phyloP scores from a whole-genome alignment of 176 grass and related monocot genomes.

The Carex parvula region DNA sequence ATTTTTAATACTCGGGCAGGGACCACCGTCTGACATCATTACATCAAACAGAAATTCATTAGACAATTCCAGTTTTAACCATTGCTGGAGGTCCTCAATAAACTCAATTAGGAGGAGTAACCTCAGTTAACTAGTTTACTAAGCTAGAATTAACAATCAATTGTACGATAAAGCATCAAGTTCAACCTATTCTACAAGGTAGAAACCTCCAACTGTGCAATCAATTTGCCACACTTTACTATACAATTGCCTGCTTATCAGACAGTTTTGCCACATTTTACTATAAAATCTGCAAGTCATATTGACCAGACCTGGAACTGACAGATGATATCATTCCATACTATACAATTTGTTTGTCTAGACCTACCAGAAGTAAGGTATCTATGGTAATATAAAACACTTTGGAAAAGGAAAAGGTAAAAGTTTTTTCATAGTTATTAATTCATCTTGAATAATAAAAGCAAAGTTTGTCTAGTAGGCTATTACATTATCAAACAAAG shows the following conservation, averaged over 20 bases:
- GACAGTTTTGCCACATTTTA: neutral
- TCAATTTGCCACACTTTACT: neutral
- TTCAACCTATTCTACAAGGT: neutral
- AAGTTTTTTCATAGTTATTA: neutral
- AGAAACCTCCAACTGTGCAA: neutral
- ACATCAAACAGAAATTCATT: neutral
- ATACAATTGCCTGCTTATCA: constrained; percentile 1
- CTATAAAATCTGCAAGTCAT: neutral
- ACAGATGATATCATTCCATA: neutral
- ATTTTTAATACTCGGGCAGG: constrained; percentile 57
- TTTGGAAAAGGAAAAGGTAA: neutral
- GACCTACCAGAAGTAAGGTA: neutral
- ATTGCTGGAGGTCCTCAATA: neutral
- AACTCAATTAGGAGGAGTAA: constrained; percentile 9
- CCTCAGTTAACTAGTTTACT: neutral
- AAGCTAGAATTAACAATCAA: neutral
- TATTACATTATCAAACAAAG: neutral
- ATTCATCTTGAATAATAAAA: constrained; percentile 3
- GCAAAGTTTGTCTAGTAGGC: neutral
- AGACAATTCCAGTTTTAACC: neutral
- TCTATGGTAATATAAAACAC: neutral
- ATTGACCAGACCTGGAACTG: neutral
- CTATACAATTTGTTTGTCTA: neutral
- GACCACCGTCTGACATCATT: constrained; percentile 54
- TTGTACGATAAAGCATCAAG: neutral